Base-by-base conservation (phyloP, 495 filamentous ascomycete species). In the Haplographium delicatum region DNA sequence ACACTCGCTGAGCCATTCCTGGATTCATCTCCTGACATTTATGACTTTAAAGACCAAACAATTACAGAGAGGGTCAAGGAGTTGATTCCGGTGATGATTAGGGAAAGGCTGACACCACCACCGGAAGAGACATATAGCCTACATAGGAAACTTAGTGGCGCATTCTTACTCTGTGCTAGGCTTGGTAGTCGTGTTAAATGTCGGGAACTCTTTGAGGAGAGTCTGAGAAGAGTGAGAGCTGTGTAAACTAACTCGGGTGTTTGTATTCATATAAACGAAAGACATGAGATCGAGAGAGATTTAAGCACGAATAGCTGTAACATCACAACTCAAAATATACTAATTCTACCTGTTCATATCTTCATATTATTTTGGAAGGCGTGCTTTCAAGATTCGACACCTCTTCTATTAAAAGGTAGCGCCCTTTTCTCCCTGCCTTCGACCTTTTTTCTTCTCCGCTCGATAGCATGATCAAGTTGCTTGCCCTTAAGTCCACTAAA, bases 71-170 rank as follows among this genome's bases (percentile, higher is more conserved):
- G 93, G 9, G 90, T 98, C 23, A 81, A 86, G 51, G 79, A 66
- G 11, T 73, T 93, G 19, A 97, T 98, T 57, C 93, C 91, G 6
- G 66, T 93, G 25, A 98, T 97, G 94, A 72, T 98, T 25, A 76
- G 79, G 40, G 93, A 97, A 72, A 68, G 93, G 19, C 65, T 98
- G 30, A 79, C 86, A 8, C 93, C 94, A 11, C 93, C 94, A 33
- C 93, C 93, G 0, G 94, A 98, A 71, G 93, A 98, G 75, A 98
- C 94, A 51, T 98, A 98, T 60, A 91, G 86, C 65, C 63, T 98
- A 64, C 93, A 98, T 69, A 78, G 93, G 53, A 98, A 98, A 68
- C 65, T 98, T 41, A 97, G 93, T 65, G 93, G 93, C 2, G 93
- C 94, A 0, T 98, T 98, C 60, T 67, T 98, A 65, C 72, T 98